Conservation (phyloP, 2,329 filamentous ascomycete species). For the Didymella lethalis region DNA sequence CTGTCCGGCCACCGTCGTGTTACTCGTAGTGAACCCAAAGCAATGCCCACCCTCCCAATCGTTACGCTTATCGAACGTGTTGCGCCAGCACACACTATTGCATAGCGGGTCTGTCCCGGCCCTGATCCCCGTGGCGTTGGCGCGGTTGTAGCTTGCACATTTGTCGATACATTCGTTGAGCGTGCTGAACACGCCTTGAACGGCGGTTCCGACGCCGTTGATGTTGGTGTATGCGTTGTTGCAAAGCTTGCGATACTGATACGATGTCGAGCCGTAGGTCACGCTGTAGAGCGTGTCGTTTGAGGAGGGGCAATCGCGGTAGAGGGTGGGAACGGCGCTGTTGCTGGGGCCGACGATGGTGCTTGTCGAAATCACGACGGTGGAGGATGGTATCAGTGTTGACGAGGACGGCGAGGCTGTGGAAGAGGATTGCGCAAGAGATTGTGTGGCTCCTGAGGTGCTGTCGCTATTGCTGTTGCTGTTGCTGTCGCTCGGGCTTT, state of each 20-base stretch:
- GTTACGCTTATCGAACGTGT: constrained; percentile 26
- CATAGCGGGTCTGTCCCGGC: constrained; percentile 13
- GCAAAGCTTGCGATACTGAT: constrained; percentile 25
- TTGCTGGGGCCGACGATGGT: constrained; percentile 20
- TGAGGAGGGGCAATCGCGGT: constrained; percentile 28
- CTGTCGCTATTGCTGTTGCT: constrained; percentile 1
- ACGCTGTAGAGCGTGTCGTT: constrained; percentile 25
- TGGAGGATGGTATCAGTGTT: constrained; percentile 9
- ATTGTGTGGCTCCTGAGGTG: constrained; percentile 1
- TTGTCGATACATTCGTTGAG: constrained; percentile 26
- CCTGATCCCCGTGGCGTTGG: constrained; percentile 20
- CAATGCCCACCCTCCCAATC: constrained; percentile 27
- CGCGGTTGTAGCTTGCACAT: constrained; percentile 24
- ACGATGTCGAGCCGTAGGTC: constrained; percentile 15
- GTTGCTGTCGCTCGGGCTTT: constrained; percentile 2
- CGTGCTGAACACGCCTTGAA: constrained; percentile 6
- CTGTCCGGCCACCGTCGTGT: constrained; percentile 17
- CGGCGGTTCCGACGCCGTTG: constrained; percentile 7
- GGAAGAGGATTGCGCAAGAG: not conserved
- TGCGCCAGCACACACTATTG: constrained; percentile 27
- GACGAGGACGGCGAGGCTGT: constrained; percentile 2
- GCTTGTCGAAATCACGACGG: constrained; percentile 5
- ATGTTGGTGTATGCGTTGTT: constrained; percentile 16
- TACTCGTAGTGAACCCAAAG: constrained; percentile 23
- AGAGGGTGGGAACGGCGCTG: constrained; percentile 19